Conservation (phyloP, 2,329 filamentous ascomycete species). For the Purpureocillium takamizusanense region DNA sequence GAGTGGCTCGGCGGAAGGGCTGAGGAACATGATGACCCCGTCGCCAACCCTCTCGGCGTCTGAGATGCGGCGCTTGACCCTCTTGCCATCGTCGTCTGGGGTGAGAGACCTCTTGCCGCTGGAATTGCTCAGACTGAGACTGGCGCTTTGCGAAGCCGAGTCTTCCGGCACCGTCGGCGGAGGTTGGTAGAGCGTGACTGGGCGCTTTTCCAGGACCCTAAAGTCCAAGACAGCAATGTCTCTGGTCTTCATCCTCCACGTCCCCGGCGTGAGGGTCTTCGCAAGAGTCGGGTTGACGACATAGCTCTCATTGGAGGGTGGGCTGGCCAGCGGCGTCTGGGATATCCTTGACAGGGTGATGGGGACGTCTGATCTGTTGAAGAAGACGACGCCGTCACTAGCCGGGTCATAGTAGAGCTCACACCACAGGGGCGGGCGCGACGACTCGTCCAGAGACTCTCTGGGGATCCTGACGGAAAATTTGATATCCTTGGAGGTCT, state of each 20-base stretch:
- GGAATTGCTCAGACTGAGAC: slow-evolving; percentile 23
- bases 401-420: slow-evolving; percentile 51
- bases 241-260: slow-evolving; percentile 45
- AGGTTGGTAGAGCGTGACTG: slow-evolving; percentile 29
- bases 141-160: slow-evolving; percentile 19
- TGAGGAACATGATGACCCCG: slow-evolving; percentile 46
- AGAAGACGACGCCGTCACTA: slow-evolving; percentile 48
- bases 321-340: slow-evolving; percentile 26
- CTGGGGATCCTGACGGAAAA: slow-evolving; percentile 48
- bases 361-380: slow-evolving; percentile 46
- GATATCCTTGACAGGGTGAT: slow-evolving; percentile 39
- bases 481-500: slow-evolving; percentile 51
- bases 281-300: slow-evolving; percentile 33
- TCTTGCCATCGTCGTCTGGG: slow-evolving; percentile 33
- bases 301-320: slow-evolving; percentile 31
- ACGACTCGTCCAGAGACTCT: slow-evolving; percentile 30
- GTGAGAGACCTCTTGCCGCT: slow-evolving; percentile 42
- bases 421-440: slow-evolving; percentile 45
- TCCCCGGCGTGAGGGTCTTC: slow-evolving; percentile 42
- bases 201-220: slow-evolving; percentile 46
- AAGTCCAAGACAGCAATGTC: slow-evolving; percentile 46
- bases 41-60: slow-evolving; percentile 28
- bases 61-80: slow-evolving; percentile 32
- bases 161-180: slow-evolving; percentile 18
- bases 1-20: slow-evolving; percentile 38